A percentile compares a stretch with the other conserved stretches of the same genome.
Conservation (phyloP, 805 yeast genomes). For the Kuraishia piskuri region DNA sequence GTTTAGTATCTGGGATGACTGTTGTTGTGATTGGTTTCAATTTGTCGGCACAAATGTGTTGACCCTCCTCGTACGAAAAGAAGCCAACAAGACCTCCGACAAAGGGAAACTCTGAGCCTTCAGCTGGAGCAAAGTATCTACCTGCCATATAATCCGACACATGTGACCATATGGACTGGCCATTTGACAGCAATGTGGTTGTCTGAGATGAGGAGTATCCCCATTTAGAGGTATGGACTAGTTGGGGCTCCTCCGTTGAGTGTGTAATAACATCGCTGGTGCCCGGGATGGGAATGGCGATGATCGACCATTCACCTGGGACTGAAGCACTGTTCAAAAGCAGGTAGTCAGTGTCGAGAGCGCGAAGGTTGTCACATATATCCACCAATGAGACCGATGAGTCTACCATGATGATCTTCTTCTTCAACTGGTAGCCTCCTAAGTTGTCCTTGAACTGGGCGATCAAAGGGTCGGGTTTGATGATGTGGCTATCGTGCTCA, state of each 20-base stretch:
- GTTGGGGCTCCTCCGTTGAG: conserved; percentile 36
- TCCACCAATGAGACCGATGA: conserved; percentile 28
- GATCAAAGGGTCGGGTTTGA: conserved; percentile 16
- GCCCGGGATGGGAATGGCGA: conserved; percentile 54
- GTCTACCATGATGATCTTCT: conserved; percentile 1
- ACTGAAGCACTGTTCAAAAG: conserved; percentile 69
- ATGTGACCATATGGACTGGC: conserved; percentile 40
- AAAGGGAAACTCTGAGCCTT: conserved; percentile 47
- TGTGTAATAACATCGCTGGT: conserved; percentile 48
- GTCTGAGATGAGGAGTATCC: conserved; percentile 3
- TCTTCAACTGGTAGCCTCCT: background rate
- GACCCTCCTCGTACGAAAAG: conserved; percentile 84
- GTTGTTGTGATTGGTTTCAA: conserved; percentile 29
- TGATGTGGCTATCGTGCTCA: conserved; percentile 13
- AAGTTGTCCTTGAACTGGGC: conserved; percentile 3
- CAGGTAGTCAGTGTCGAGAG: conserved; percentile 34
- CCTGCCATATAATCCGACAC: conserved; percentile 40
- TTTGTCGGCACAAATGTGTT: conserved; percentile 26
- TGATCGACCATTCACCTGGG: conserved; percentile 85
- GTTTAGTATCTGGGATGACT: conserved; percentile 61
- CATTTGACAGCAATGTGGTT: conserved; percentile 1
- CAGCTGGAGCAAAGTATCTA: conserved; percentile 20
- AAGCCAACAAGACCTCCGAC: conserved; percentile 89
- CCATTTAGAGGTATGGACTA: conserved; percentile 22
- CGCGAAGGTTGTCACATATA: conserved; percentile 39